Conservation (phyloP, 208 protist genomes). For the Trichomonas tenax region DNA sequence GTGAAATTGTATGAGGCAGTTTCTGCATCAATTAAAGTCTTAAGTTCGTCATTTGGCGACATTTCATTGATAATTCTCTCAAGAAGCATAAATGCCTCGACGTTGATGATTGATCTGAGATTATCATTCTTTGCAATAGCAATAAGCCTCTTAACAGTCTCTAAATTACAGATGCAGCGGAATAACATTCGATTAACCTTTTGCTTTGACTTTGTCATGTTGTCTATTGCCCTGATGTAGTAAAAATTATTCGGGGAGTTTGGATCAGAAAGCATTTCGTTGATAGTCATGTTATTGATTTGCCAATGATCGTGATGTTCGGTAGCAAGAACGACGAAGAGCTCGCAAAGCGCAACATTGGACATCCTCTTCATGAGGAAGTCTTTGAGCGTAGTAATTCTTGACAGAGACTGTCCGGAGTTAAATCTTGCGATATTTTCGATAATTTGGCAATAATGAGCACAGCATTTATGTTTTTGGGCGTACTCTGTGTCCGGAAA, state of each 20-base stretch:
- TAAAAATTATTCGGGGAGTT: neutral
- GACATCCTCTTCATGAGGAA: neutral
- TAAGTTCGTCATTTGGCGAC: neutral
- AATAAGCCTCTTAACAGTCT: neutral
- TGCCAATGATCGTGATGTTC: neutral
- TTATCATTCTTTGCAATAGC: neutral
- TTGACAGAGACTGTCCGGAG: neutral
- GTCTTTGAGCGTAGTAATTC: neutral
- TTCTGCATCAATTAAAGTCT: neutral
- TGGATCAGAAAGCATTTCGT: neutral
- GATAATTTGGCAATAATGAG: neutral
- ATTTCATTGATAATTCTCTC: neutral
- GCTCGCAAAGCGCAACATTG: neutral
- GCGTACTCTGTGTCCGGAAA: neutral
- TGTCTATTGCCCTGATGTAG: neutral
- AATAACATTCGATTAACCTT: neutral
- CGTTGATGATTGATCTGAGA: neutral
- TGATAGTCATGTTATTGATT: neutral
- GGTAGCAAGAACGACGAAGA: neutral
- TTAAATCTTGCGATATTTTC: neutral
- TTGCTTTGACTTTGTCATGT: neutral
- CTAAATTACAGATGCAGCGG: neutral
- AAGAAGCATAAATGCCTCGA: neutral
- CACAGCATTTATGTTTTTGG: neutral
- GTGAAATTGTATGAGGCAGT: neutral